A percentile compares a stretch with the other conserved stretches of the same genome.
These are phyloP conservation scores for Fusarium ramigenum DNA, from an alignment of 2,329 filamentous ascomycete species.

Conservation along the genomic window DNA sequence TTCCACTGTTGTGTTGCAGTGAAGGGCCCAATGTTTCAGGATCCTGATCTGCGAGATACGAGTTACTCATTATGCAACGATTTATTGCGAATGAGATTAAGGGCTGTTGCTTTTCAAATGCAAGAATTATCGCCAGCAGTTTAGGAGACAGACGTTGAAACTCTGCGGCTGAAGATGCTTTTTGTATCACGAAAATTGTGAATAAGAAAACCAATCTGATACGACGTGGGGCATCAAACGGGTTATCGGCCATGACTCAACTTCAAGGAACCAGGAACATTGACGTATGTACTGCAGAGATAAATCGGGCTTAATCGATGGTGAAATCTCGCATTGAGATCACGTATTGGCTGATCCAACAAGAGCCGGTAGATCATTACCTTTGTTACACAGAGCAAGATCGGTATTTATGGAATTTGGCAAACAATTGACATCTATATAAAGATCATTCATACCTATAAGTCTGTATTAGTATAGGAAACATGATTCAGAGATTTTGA, in stretches of 20 bases:
- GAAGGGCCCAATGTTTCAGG: neutral
- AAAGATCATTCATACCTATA: neutral
- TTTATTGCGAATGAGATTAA: no score
- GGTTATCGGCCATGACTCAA: constrained; percentile 9
- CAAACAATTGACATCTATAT: neutral
- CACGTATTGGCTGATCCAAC: constrained; percentile 18
- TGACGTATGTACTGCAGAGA: constrained; percentile 5
- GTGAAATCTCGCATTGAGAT: constrained; percentile 32
- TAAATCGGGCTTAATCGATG: constrained; percentile 18
- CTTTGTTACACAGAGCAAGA: neutral
- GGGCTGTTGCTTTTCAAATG: neutral
- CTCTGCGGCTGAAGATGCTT: neutral
- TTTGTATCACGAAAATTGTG: neutral
- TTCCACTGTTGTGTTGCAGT: neutral
- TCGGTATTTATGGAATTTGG: neutral
- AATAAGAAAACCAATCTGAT: neutral
- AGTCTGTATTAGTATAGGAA: neutral
- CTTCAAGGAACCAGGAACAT: neutral
- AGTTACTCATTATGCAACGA: neutral
- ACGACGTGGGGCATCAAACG: constrained; percentile 1
- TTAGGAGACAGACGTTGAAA: neutral
- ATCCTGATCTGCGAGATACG: neutral
- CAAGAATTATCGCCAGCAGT: neutral
- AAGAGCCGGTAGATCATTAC: constrained; percentile 11
- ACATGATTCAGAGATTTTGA: neutral